Conservation (phyloP, 768 basidiomycete genomes). For the Calocera viscosa region DNA sequence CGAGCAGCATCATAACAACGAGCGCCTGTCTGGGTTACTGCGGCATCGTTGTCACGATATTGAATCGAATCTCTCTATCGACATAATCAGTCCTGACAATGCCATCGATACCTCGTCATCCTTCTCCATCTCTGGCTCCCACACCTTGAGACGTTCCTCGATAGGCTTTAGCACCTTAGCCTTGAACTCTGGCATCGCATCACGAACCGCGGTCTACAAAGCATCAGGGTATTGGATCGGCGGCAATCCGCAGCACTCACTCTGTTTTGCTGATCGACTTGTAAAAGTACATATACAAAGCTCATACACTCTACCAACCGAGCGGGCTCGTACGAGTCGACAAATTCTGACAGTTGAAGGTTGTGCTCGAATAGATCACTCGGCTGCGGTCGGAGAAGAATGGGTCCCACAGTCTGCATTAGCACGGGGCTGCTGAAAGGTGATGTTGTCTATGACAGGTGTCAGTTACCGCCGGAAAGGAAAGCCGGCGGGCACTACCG, state of each 20-base stretch:
- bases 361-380: slow-evolving; percentile 35
- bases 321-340: slow-evolving; percentile 44
- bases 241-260: slow-evolving; percentile 29
- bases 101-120: slow-evolving; percentile 4
- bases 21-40: not conserved
- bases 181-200: not conserved
- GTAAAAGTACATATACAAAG: slow-evolving; percentile 53
- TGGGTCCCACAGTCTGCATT: slow-evolving; percentile 45
- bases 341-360: slow-evolving; percentile 35
- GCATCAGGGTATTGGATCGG: not conserved
- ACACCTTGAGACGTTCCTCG: not conserved
- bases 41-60: not conserved
- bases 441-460: slow-evolving; percentile 21
- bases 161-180: not conserved
- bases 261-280: slow-evolving; percentile 44
- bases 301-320: slow-evolving; percentile 54
- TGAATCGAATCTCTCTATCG: not conserved
- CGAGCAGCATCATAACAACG: not conserved
- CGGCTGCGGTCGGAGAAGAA: slow-evolving; percentile 47
- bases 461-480: slow-evolving; percentile 20
- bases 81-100: not conserved
- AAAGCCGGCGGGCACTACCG: not conserved
- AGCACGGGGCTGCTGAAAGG: slow-evolving; percentile 46
- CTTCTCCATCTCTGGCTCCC: not conserved
- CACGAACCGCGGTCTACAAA: not conserved